These are phyloP conservation scores for Penicillium sp. DNA, from an alignment of 2,329 filamentous ascomycete species.

Conservation along the genomic window DNA sequence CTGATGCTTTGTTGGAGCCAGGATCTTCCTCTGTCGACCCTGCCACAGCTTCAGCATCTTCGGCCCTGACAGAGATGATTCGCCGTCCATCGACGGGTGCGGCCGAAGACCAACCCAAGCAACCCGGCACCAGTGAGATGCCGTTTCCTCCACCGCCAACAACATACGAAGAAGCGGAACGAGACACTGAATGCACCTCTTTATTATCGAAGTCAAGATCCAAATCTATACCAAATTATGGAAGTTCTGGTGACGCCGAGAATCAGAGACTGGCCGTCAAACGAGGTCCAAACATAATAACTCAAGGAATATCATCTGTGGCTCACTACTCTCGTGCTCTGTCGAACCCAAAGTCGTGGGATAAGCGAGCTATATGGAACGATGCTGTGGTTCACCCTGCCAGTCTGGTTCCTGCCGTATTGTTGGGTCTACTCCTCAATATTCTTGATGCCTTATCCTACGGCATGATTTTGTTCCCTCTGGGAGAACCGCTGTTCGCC, in stretches of 20 bases:
- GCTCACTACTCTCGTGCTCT: constrained; percentile 35
- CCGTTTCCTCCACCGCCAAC: constrained; percentile 17
- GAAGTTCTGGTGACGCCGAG: constrained; percentile 34
- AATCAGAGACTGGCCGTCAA: constrained; percentile 21
- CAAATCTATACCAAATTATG: constrained; percentile 33
- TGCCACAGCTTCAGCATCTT: constrained; percentile 41
- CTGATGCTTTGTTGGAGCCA: constrained; percentile 15
- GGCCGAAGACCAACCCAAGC: constrained; percentile 19
- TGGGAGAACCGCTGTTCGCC: constrained; percentile 82
- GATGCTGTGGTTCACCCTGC: constrained; percentile 65
- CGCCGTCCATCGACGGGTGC: constrained; percentile 39
- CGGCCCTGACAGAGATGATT: constrained; percentile 53
- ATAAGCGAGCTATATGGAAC: constrained; percentile 63
- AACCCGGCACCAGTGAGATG: constrained; percentile 17
- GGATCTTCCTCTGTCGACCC: constrained; percentile 16
- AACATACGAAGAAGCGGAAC: constrained; percentile 26
- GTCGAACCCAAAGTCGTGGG: constrained; percentile 69
- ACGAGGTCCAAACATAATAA: constrained; percentile 14
- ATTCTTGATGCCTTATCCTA: constrained; percentile 94
- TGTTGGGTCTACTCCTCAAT: constrained; percentile 85
- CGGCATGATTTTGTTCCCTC: constrained; percentile 91
- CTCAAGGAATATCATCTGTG: constrained; percentile 20
- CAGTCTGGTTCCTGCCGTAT: constrained; percentile 76
- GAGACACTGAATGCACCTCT: constrained; percentile 38
- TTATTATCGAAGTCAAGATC: constrained; percentile 34